Evolutionary conservation across 2,329 filamentous ascomycete species (phyloP).

Genomic region (Pestalotiopsis sp.): DNA sequence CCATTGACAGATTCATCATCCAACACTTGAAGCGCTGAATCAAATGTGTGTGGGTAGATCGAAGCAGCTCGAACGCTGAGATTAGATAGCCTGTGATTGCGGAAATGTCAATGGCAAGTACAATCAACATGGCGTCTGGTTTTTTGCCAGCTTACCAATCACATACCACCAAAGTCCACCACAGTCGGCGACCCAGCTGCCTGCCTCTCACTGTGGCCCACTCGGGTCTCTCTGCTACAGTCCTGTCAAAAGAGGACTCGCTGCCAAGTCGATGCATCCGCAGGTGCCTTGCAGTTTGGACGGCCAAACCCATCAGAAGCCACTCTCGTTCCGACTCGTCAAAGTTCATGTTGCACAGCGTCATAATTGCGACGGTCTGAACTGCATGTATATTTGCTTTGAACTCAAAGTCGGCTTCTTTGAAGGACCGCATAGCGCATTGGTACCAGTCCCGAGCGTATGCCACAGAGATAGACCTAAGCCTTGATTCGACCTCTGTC

Average conservation of each 20-base stretch:
- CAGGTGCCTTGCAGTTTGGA: not conserved
- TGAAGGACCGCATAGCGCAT: not conserved
- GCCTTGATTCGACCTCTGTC: fast-evolving
- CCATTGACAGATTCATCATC: not conserved
- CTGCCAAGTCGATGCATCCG: not conserved
- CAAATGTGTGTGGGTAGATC: not conserved
- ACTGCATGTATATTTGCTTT: not conserved
- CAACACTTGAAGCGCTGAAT: not conserved
- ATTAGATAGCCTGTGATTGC: not conserved
- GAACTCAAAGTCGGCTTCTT: not conserved
- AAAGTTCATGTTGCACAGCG: not conserved
- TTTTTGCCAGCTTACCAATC: not conserved
- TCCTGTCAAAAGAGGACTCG: not conserved
- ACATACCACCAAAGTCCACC: not conserved
- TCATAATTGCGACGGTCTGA: not conserved
- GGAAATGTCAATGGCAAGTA: not conserved
- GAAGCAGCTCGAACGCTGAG: not conserved
- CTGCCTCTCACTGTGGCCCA: not conserved
- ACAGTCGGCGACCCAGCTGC: not conserved
- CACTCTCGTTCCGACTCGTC: not conserved
- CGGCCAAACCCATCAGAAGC: not conserved
- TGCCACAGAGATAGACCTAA: not conserved
- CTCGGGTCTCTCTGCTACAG: not conserved
- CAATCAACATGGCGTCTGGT: not conserved
- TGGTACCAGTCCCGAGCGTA: not conserved